These are phyloP conservation scores for Mariannaea sp. DNA, from an alignment of 2,329 filamentous ascomycete species.

Conservation along the genomic window DNA sequence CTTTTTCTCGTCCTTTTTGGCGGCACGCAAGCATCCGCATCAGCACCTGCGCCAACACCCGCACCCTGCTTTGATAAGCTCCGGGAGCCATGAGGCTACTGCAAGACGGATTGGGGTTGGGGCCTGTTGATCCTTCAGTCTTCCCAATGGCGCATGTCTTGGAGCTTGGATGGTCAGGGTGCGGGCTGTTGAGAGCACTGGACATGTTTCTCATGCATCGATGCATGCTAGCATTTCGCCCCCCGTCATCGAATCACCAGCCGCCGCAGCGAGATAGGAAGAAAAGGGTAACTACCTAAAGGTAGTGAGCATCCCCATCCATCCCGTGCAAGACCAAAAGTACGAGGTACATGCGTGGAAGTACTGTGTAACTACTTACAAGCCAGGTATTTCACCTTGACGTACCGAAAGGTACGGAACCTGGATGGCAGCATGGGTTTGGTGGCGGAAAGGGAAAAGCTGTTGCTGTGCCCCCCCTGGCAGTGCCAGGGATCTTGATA, in stretches of 20 bases:
- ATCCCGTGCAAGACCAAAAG: too few relatives aligned
- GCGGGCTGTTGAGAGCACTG: background rate
- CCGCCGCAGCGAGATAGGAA: background rate
- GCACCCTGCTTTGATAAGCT: constrained; percentile 15
- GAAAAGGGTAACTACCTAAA: too few relatives aligned
- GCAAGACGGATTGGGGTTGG: constrained; percentile 21
- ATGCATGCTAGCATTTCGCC: background rate
- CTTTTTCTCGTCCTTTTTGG: too few relatives aligned
- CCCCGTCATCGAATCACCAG: constrained; percentile 13
- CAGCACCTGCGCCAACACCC: background rate
- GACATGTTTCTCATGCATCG: background rate
- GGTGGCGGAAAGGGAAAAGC: background rate
- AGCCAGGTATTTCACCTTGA: too few relatives aligned
- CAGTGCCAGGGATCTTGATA: constrained; percentile 34
- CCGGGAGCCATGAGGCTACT: constrained; percentile 16
- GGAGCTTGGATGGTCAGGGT: too few relatives aligned
- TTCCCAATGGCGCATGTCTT: too few relatives aligned
- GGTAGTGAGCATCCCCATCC: too few relatives aligned
- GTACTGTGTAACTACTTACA: too few relatives aligned
- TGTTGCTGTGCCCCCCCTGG: constrained; percentile 16
- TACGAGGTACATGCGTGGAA: too few relatives aligned
- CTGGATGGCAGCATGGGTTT: too few relatives aligned
- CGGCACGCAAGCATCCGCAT: too few relatives aligned
- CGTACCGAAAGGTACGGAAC: too few relatives aligned
- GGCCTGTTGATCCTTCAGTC: constrained; percentile 15